Evolutionary conservation across 2,329 filamentous ascomycete genomes (phyloP).

Genomic region (Paraphoma chrysanthemicola): DNA sequence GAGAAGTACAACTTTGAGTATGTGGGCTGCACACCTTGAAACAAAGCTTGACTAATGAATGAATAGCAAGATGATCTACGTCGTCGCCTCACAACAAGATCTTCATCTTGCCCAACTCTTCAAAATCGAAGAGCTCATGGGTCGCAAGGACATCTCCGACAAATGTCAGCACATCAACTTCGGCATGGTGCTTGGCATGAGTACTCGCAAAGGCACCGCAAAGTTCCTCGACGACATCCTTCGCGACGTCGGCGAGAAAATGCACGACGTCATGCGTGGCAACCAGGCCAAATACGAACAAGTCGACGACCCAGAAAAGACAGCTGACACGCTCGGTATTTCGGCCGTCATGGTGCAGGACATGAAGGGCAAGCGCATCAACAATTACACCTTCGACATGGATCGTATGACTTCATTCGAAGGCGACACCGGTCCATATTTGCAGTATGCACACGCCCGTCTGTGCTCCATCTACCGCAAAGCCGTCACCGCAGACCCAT

Average conservation of each 20-base stretch:
- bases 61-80: constrained; percentile 68
- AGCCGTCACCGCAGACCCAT: constrained; percentile 56
- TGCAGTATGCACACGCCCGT: constrained; percentile 74
- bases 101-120: constrained; percentile 70
- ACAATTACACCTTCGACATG: constrained; percentile 77
- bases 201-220: constrained; percentile 67
- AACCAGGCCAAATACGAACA: constrained; percentile 91
- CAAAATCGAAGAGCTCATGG: constrained; percentile 69
- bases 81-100: constrained; percentile 70
- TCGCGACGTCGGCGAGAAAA: constrained; percentile 78
- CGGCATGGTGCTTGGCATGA: constrained; percentile 72
- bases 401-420: constrained; percentile 84
- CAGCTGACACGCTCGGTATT: constrained; percentile 89
- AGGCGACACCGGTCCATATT: constrained; percentile 83
- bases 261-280: constrained; percentile 96
- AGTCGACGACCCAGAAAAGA: constrained; percentile 80
- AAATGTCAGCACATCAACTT: constrained; percentile 71
- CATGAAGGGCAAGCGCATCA: constrained; percentile 88
- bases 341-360: constrained; percentile 98
- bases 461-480: constrained; percentile 57
- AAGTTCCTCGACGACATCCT: constrained; percentile 59
- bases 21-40: neutral
- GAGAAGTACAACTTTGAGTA: constrained; percentile 67
- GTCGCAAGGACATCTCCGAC: constrained; percentile 64
- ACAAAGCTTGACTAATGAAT: neutral